A percentile compares a stretch with the other conserved stretches of the same genome.
Conservation (phyloP, 202 grass and related monocot species). For the Saccharum hybrid region DNA sequence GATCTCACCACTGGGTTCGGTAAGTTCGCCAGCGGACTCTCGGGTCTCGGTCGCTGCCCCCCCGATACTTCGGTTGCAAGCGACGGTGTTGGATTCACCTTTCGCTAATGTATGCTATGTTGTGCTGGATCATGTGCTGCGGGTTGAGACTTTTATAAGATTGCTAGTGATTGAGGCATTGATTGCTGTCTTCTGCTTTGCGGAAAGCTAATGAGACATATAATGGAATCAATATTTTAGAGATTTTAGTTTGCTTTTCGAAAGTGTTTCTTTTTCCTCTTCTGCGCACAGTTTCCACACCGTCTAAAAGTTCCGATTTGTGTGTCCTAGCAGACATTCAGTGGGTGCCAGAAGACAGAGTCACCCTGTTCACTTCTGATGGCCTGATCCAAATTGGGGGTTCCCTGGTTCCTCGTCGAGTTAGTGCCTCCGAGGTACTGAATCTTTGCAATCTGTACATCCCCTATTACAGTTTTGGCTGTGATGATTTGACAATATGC, state of each 20-base stretch:
- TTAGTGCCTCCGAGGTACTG: slow-evolving; percentile 63
- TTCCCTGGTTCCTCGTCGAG: slow-evolving; percentile 66
- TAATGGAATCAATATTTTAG: background rate
- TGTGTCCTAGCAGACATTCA: slow-evolving; percentile 63
- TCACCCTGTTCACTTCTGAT: slow-evolving; percentile 93
- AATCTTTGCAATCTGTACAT: background rate
- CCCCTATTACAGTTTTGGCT: background rate
- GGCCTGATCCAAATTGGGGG: slow-evolving; percentile 90
- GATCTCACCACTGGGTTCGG: slow-evolving; percentile 65
- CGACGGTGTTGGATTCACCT: background rate
- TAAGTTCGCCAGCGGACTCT: slow-evolving; percentile 24
- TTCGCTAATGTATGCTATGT: background rate
- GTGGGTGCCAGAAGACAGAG: slow-evolving; percentile 81
- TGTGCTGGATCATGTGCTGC: background rate
- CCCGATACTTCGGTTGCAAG: background rate
- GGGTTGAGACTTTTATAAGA: background rate
- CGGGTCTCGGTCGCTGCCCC: no score
- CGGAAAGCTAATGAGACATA: background rate
- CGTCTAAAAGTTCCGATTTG: slow-evolving; percentile 15
- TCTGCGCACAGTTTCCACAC: background rate
- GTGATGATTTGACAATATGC: background rate
- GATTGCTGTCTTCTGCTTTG: background rate
- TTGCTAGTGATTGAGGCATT: background rate
- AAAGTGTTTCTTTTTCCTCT: background rate
- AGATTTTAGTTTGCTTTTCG: background rate